A percentile compares a stretch with the other conserved stretches of the same genome.
Conservation (phyloP, 1,284 basidiomycete genomes). For the Ceratobasidium sp. region DNA sequence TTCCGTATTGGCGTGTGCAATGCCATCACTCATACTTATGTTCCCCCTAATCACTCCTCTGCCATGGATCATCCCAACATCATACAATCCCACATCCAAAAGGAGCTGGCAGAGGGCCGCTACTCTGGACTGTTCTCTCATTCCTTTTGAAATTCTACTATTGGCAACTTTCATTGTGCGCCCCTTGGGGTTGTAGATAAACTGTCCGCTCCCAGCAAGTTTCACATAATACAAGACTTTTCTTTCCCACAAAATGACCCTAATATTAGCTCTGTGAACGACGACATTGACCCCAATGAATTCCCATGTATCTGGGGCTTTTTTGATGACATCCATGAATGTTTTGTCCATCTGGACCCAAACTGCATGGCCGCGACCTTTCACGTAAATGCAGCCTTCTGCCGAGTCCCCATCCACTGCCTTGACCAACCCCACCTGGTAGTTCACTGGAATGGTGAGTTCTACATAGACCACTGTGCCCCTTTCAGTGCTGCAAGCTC, state of each 20-base stretch:
- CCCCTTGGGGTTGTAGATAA: slow-evolving; percentile 31
- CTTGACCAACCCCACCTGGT: slow-evolving; percentile 54
- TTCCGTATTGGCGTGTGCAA: background rate
- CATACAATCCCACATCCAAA: slow-evolving; percentile 13
- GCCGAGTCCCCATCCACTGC: slow-evolving; percentile 51
- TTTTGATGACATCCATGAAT: slow-evolving; percentile 49
- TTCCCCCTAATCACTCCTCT: slow-evolving; percentile 31
- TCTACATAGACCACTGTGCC: slow-evolving; percentile 49
- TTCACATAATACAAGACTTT: slow-evolving; percentile 32
- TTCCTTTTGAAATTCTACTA: background rate
- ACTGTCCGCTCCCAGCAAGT: background rate
- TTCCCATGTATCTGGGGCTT: slow-evolving; percentile 57
- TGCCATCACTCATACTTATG: background rate
- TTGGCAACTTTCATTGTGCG: slow-evolving; percentile 20
- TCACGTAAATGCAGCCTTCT: slow-evolving; percentile 52
- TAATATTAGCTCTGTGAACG: slow-evolving; percentile 10
- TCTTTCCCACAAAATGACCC: background rate
- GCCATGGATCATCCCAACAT: background rate
- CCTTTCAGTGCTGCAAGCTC: slow-evolving; percentile 53
- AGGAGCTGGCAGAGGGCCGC: background rate
- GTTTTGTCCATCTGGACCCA: slow-evolving; percentile 51
- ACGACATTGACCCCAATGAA: slow-evolving; percentile 48
- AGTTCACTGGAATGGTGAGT: slow-evolving; percentile 46
- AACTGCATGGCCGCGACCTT: slow-evolving; percentile 52
- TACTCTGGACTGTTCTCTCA: slow-evolving; percentile 24